Conservation (phyloP, 1,284 basidiomycete species). For the Melampsora larici-populina region DNA sequence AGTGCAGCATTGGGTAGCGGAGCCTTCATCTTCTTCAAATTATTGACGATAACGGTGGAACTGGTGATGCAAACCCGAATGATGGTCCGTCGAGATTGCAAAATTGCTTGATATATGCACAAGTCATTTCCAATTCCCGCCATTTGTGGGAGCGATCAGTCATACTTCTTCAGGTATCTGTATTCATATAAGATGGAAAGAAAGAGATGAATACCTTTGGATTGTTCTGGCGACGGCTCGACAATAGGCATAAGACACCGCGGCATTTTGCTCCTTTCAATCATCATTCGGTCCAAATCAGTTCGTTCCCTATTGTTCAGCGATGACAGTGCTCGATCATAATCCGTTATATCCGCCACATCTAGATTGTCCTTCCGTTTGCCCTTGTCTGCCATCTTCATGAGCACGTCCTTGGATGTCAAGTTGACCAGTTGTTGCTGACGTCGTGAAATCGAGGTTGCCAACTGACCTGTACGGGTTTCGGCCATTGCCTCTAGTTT, state of each 20-base stretch:
- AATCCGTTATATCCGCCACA: constrained; percentile 44
- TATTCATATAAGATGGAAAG: no score
- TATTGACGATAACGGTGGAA: constrained; percentile 66
- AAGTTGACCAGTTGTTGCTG: not conserved
- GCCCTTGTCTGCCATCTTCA: constrained; percentile 58
- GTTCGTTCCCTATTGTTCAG: constrained; percentile 51
- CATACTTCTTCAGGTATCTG: no score
- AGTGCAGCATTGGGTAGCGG: constrained; percentile 79
- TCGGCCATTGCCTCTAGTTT: constrained; percentile 74
- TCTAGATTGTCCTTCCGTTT: constrained; percentile 54
- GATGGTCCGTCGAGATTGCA: constrained; percentile 73
- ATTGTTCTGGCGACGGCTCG: no score
- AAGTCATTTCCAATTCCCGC: no score
- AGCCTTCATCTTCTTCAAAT: constrained; percentile 69
- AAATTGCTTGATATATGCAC: constrained; percentile 18
- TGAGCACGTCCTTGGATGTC: not conserved
- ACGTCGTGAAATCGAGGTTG: constrained; percentile 48
- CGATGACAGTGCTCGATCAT: constrained; percentile 22
- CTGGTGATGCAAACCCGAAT: constrained; percentile 87
- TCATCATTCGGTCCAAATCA: constrained; percentile 45
- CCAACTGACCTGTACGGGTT: constrained; percentile 46
- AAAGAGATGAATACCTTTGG: constrained; percentile 23
- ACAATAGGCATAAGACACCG: constrained; percentile 25
- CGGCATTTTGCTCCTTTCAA: constrained; percentile 55
- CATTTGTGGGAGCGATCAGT: no score